phyloP scores from a whole-genome alignment of 495 filamentous ascomycete species.

The Glutinoglossum americanum region DNA sequence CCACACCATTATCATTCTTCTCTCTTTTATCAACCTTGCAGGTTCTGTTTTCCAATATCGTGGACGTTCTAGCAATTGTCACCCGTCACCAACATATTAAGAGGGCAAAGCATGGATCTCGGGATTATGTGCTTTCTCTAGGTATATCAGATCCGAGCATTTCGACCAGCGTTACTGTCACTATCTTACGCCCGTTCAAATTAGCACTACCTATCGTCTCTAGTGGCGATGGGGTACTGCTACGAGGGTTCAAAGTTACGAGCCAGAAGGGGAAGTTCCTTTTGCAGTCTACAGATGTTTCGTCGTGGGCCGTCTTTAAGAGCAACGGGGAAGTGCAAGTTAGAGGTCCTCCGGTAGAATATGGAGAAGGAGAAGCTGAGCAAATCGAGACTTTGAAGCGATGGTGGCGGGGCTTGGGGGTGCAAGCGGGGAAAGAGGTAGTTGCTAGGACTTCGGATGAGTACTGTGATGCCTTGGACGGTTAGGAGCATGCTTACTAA shows the following conservation, averaged over 20 bases:
- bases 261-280: slow-evolving; percentile 23
- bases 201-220: slow-evolving; percentile 43
- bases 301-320: slow-evolving; percentile 45
- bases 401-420: slow-evolving; percentile 21
- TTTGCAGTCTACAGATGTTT: slow-evolving; percentile 26
- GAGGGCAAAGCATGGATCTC: slow-evolving; percentile 40
- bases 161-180: slow-evolving; percentile 19
- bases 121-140: slow-evolving; percentile 30
- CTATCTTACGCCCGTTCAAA: slow-evolving; percentile 55
- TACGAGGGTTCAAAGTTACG: slow-evolving; percentile 51
- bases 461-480: not conserved
- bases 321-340: slow-evolving; percentile 23
- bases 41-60: slow-evolving; percentile 27
- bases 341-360: slow-evolving; percentile 43
- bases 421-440: not conserved
- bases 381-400: slow-evolving; percentile 30
- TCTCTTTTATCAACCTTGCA: slow-evolving; percentile 41
- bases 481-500: not conserved
- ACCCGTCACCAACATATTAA: slow-evolving; percentile 30
- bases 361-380: slow-evolving; percentile 32
- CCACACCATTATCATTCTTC: slow-evolving; percentile 26
- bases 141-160: not conserved
- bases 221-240: slow-evolving; percentile 53
- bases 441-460: not conserved
- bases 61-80: slow-evolving; percentile 50